Evolutionary conservation across 2,329 filamentous ascomycete species (phyloP).

Genomic region (Cryoendolithus antarcticus): DNA sequence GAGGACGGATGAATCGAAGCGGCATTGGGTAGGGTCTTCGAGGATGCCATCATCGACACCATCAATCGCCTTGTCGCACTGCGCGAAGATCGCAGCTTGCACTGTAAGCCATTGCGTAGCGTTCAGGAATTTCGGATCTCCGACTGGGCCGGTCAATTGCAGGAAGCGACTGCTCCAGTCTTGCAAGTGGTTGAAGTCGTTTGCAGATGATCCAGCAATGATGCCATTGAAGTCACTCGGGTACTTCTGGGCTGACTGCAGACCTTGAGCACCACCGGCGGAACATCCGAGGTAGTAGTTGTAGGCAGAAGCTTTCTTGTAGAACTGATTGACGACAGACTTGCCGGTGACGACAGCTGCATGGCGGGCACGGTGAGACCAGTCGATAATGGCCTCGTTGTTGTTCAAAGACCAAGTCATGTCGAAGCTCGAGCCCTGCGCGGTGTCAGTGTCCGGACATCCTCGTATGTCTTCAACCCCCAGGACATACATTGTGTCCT

Average conservation of each 20-base stretch:
- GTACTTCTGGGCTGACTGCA: constrained; percentile 33
- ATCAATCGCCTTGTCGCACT: constrained; percentile 40
- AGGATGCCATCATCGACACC: constrained; percentile 37
- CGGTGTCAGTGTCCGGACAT: no score
- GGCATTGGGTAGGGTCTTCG: constrained; percentile 33
- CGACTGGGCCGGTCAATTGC: constrained; percentile 28
- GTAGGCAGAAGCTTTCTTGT: constrained; percentile 25
- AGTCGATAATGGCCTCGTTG: constrained; percentile 21
- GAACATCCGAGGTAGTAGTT: constrained; percentile 39
- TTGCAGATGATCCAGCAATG: constrained; percentile 32
- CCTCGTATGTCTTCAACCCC: no score
- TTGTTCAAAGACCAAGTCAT: constrained; percentile 18
- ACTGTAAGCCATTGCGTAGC: constrained; percentile 31
- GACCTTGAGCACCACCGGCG: constrained; percentile 35
- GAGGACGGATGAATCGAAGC: constrained; percentile 22
- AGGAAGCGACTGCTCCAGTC: constrained; percentile 35
- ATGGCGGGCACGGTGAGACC: constrained; percentile 22
- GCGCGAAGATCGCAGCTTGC: constrained; percentile 31
- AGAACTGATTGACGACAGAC: constrained; percentile 25
- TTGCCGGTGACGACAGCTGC: constrained; percentile 21
- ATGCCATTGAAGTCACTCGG: constrained; percentile 39
- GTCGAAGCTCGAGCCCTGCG: constrained; percentile 16
- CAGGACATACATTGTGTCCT: constrained; percentile 19
- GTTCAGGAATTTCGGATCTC: constrained; percentile 29
- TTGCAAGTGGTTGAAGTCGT: constrained; percentile 32